Conservation (phyloP, 2,329 filamentous ascomycete genomes). For the Diplodia mutila region DNA sequence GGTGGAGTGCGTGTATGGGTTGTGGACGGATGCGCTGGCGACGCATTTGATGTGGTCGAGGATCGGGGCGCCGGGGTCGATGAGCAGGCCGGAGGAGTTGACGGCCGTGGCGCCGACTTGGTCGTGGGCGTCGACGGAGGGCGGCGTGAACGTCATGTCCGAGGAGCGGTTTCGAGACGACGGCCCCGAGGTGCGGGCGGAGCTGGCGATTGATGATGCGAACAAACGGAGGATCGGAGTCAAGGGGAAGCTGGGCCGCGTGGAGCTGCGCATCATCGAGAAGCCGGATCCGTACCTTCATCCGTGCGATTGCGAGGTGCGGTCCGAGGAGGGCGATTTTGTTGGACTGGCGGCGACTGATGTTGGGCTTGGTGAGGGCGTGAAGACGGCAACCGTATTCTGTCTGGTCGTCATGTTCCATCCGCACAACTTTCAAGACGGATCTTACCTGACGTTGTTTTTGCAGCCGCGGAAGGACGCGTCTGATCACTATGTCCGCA, state of each 20-base stretch:
- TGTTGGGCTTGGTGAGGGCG: background rate
- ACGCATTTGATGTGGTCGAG: background rate
- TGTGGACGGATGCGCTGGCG: slow-evolving; percentile 2
- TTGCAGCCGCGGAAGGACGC: background rate
- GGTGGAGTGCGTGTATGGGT: background rate
- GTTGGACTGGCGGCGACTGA: background rate
- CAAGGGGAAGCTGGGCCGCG: slow-evolving; percentile 1
- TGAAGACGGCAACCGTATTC: background rate
- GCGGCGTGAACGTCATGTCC: background rate
- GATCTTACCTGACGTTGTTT: background rate
- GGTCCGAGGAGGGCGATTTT: background rate
- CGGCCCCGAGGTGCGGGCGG: background rate
- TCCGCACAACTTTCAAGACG: background rate
- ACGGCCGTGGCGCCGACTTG: background rate
- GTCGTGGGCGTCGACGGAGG: slow-evolving; percentile 14
- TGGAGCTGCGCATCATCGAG: slow-evolving; percentile 6
- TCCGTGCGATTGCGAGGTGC: slow-evolving; percentile 2
- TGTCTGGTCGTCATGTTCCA: slow-evolving; percentile 2
- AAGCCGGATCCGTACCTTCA: slow-evolving; percentile 4
- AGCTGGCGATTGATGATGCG: background rate
- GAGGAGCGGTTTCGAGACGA: background rate
- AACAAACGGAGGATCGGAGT: background rate
- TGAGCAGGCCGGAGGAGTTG: background rate
- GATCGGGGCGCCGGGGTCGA: background rate
- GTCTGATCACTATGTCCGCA: background rate